Evolutionary conservation across 169 alveolate genomes (phyloP), one percentile per base, ranked within the genome.

Genomic region (Toxoplasma gondii): DNA sequence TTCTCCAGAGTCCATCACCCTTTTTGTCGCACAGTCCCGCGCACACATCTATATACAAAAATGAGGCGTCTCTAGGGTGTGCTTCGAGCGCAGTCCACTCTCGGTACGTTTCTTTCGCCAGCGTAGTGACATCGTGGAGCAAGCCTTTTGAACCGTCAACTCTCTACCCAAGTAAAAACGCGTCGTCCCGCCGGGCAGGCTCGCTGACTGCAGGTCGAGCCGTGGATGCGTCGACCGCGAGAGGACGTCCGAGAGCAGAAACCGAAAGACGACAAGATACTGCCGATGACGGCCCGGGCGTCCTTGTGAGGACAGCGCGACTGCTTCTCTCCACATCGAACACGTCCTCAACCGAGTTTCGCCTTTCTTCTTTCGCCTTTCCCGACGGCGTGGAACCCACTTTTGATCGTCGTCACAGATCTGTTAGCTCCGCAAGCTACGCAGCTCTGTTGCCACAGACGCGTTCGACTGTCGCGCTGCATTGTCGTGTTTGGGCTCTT

Each of bases 371-470:
- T 96, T 74, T 98, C 99, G 38, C 98, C 99, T 93, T 98, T 95
- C 82, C 97, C 97, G 94, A 98, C 97, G 27, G 99, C 99, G 93
- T 98, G 99, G 98, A 97, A 98, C 69, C 99, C 99, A 87, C 97
- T 97, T 95, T 98, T 98, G 93, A 98, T 98, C 22, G 99, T 96
- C 58, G 98, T 97, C 69, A 98, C 99, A 38, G 99, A 97, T 91
- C 99, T 97, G 91, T 91, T 83, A 17, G 99, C 99, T 67, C 99
- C 99, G 87, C 99, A 98, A 36, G 98, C 98, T 84, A 97, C 98
- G 94, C 99, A 98, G 91, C 97, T 98, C 94, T 98, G 98, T 39
- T 97, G 98, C 94, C 97, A 98, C 54, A 98, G 96, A 53, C 99
- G 96, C 36, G 99, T 98, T 45, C 98, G 88, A 49, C 98, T 96